Base-by-base conservation (phyloP, 306 rosid species). In the Styphnolobium japonicum region DNA sequence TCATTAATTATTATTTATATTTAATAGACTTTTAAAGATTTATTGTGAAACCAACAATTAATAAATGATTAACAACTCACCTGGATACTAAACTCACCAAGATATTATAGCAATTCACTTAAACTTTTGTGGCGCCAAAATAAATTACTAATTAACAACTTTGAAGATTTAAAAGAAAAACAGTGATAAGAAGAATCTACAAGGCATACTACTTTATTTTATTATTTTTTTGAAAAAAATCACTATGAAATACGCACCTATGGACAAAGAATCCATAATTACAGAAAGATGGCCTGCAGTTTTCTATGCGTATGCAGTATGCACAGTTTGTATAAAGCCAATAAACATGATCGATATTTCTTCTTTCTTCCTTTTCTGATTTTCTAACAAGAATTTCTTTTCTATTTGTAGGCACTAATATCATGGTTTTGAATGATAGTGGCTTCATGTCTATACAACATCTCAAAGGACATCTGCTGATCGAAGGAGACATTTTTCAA, bases 391-490 rank as follows among this genome's bases (percentile, higher is more conserved):
- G 3, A 43, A 10, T 9, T 11, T 43, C 31, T 0, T 49, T 16
- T 19, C 7, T 65, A 9, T 4, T 65, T 27, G 7, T 22, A 37
- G 56, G 36, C 33, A 71, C 62, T 60, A 58, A 57, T 68, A 53
- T 64, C 40, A 43, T 67, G 68, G 37, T 67, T 67, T 34, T 83
- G 60, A 21, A 29, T 78, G 83, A 83, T 73, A 45, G 19, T 6
- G 55, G 64, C 78, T 74, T 61, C 14, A 79, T 62, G 84, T 48
- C 65, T 77, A 61, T 61, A 73, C 39, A 78, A 36, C 36, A 53
- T 62, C 23, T 23, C 74, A 74, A 39, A 60, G 83, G 75, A 73
- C 80, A 73, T 64, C 18, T 63, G 18, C 66, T 62, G 52, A 61
- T 61, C 10, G 62, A 71, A n/a, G 3, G 65, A 64, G 65, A 76